phyloP scores from a whole-genome alignment of 805 yeast species.

The Cyberlindnera galapagoensis region DNA sequence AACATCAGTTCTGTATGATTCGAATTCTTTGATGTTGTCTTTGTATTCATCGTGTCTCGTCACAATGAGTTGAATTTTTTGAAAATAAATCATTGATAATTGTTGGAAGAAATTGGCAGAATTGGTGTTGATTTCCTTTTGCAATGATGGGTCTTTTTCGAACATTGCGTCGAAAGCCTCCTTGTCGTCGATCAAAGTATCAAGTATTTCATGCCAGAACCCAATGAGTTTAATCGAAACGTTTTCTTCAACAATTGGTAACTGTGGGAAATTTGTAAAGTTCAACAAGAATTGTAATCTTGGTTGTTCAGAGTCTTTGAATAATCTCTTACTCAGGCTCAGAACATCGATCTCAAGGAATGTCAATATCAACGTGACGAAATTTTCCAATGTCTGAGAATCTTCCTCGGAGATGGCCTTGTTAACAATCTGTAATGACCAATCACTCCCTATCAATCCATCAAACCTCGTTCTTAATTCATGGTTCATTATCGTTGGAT shows the following conservation, averaged over 20 bases:
- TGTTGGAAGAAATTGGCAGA: conserved; percentile 37
- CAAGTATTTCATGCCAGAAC: conserved; percentile 67
- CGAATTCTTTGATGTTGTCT: conserved; percentile 43
- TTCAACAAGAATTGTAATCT: conserved; percentile 44
- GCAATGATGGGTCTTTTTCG: conserved; percentile 27
- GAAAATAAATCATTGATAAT: conserved; percentile 61
- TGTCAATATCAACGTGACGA: conserved; percentile 39
- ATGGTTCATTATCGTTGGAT: conserved; percentile 19
- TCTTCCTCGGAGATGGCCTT: conserved; percentile 27
- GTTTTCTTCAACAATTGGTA: conserved; percentile 53
- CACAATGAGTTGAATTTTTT: conserved; percentile 45
- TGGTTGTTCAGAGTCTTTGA: conserved; percentile 26
- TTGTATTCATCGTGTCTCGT: conserved; percentile 31
- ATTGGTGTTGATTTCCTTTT: conserved; percentile 26
- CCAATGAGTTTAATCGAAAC: conserved; percentile 49
- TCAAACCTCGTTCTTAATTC: conserved; percentile 14
- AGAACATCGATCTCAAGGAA: conserved; percentile 42
- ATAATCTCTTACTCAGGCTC: conserved; percentile 33
- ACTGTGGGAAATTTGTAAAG: conserved; percentile 50
- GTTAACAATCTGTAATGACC: conserved; percentile 38
- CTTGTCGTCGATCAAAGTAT: conserved; percentile 44
- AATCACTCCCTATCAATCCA: conserved; percentile 34
- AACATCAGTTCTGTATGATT: conserved; percentile 63
- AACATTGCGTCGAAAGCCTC: conserved; percentile 29
- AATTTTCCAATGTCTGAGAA: conserved; percentile 33